Percentiles rank a stretch among this genome's conserved stretches.
Evolutionary conservation across 2,329 filamentous ascomycete genomes (phyloP).

Genomic region (Orbilia blumenaviensis): DNA sequence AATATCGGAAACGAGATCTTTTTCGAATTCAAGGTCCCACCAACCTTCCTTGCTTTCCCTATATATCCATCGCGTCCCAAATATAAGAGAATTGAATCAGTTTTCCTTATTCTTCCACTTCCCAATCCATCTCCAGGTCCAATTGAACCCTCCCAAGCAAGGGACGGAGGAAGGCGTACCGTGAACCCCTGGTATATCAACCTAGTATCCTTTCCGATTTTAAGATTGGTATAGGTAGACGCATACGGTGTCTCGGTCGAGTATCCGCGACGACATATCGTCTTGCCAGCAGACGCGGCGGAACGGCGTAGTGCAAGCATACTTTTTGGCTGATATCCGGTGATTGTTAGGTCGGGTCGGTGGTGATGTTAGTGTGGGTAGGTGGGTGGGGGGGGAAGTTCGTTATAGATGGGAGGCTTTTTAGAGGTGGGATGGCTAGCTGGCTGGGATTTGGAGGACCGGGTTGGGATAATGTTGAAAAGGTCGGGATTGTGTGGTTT

Average conservation of each 20-base stretch:
- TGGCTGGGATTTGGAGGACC: background rate
- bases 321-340: background rate
- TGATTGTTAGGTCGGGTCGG: background rate
- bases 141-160: background rate
- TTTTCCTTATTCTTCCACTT: background rate
- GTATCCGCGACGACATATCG: slow-evolving; percentile 36
- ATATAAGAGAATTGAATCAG: slow-evolving; percentile 11
- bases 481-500: slow-evolving; percentile 9
- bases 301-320: slow-evolving; percentile 47
- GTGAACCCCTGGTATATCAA: slow-evolving; percentile 79
- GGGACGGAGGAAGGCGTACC: slow-evolving; percentile 57
- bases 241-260: slow-evolving; percentile 58
- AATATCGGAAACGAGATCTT: too few species aligned
- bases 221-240: slow-evolving; percentile 72
- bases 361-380: background rate
- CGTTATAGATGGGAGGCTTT: too few species aligned
- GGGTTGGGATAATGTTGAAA: background rate
- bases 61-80: background rate
- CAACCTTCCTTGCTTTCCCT: slow-evolving; percentile 54
- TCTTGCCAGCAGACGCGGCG: slow-evolving; percentile 41
- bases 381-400: background rate
- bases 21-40: slow-evolving; percentile 1
- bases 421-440: background rate
- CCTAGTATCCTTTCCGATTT: slow-evolving; percentile 72
- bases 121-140: background rate